phyloP scores from a whole-genome alignment of 2,329 filamentous ascomycete species.

The Diaporthe sp. region DNA sequence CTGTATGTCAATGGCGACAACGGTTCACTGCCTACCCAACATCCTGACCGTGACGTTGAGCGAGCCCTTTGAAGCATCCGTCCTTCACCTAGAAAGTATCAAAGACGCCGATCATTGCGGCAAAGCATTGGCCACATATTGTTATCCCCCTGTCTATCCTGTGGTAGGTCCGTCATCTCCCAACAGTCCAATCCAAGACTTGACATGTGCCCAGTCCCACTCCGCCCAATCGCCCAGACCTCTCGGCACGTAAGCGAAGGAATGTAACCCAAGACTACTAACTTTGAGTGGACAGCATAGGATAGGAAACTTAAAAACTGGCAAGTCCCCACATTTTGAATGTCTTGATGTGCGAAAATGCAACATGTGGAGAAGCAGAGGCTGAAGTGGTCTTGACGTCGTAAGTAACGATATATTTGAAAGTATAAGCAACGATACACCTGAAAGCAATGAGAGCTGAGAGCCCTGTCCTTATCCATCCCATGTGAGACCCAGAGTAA shows the following conservation, averaged over 20 bases:
- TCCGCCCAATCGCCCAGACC: not conserved
- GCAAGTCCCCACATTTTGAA: not conserved
- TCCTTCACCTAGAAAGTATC: not conserved
- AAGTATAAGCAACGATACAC: not conserved
- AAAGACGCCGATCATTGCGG: too few relatives aligned
- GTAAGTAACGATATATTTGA: not conserved
- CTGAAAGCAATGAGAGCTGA: not conserved
- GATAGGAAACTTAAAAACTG: not conserved
- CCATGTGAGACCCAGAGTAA: not conserved
- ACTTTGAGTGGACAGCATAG: not conserved
- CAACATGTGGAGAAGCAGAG: not conserved
- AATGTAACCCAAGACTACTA: slow-evolving; percentile 10
- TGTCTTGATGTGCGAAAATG: not conserved
- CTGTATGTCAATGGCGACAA: not conserved
- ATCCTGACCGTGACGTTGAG: not conserved
- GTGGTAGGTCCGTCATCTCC: not conserved
- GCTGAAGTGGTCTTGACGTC: not conserved
- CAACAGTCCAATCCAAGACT: not conserved
- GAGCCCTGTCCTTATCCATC: not conserved
- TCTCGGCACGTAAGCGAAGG: not conserved
- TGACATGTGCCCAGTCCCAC: not conserved
- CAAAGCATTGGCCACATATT: not conserved
- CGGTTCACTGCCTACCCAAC: not conserved
- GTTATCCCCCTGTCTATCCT: not conserved
- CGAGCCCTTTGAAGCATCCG: not conserved